Evolutionary conservation across 805 yeast species (phyloP).

Genomic region (Starmerella potacharoeniae): DNA sequence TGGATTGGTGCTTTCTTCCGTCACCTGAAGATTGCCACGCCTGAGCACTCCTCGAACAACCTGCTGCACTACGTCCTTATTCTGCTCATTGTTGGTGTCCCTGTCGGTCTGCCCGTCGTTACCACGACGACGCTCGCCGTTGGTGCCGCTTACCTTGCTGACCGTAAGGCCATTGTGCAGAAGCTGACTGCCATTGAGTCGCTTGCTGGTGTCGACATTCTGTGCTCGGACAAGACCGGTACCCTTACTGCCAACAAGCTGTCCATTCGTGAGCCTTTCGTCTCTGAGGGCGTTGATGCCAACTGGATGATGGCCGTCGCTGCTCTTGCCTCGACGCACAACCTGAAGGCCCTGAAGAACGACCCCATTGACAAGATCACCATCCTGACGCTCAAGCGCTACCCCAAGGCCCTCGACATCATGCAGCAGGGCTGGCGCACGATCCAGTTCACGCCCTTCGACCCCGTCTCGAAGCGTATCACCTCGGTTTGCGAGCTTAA

Average conservation of each 20-base stretch:
- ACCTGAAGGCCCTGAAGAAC: conserved; percentile 73
- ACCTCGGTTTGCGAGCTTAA: conserved; percentile 90
- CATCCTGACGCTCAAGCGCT: conserved; percentile 74
- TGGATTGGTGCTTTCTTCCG: conserved; percentile 96
- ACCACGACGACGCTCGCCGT: conserved; percentile 98
- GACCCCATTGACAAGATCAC: conserved; percentile 96
- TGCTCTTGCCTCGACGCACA: conserved; percentile 94
- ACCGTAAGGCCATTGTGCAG: conserved; percentile 93
- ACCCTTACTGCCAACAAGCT: conserved; percentile 92
- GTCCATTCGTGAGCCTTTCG: conserved; percentile 93
- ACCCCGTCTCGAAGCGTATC: conserved; percentile 95
- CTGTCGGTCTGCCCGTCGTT: conserved; percentile 97
- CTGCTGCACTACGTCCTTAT: conserved; percentile 88
- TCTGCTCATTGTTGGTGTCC: conserved; percentile 94
- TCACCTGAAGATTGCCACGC: conserved; percentile 71
- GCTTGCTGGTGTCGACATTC: conserved; percentile 91
- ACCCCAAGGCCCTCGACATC: conserved; percentile 66
- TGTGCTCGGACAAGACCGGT: conserved; percentile 97
- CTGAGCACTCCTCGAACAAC: conserved; percentile 29
- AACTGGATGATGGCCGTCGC: conserved; percentile 96
- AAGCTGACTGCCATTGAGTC: conserved; percentile 94
- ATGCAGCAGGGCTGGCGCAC: conserved; percentile 34
- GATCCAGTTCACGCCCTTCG: conserved; percentile 86
- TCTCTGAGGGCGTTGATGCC: conserved; percentile 94
- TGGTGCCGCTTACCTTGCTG: conserved; percentile 97